Percentiles rank a stretch among this genome's conserved stretches.
These are phyloP conservation scores for Saccharomyces pastorianus DNA, from an alignment of 1,139 yeast species.

Conservation along the genomic window DNA sequence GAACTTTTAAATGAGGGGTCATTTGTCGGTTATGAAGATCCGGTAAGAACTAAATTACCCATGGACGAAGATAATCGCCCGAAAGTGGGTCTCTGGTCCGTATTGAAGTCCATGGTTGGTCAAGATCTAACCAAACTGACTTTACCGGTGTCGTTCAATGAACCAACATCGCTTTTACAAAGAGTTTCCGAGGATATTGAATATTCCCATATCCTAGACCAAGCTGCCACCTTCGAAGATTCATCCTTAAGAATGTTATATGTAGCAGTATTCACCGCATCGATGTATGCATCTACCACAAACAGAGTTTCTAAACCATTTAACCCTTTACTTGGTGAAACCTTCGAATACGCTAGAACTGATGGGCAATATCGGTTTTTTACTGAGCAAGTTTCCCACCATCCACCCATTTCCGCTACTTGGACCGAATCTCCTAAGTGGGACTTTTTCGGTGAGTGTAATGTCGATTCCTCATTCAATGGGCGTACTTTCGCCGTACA, in stretches of 20 bases:
- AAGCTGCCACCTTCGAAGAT: conserved; percentile 68
- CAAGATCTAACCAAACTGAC: conserved; percentile 97
- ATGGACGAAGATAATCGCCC: conserved; percentile 87
- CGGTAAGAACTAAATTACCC: conserved; percentile 61
- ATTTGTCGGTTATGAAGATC: conserved; percentile 81
- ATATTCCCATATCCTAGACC: conserved; percentile 68
- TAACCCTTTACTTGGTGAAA: conserved; percentile 91
- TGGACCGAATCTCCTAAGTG: conserved; percentile 81
- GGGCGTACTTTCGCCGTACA: conserved; percentile 93
- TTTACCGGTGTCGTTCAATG: conserved; percentile 91
- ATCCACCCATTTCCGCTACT: conserved; percentile 93
- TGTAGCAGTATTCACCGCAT: conserved; percentile 89
- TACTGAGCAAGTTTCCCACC: conserved; percentile 96
- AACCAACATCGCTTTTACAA: conserved; percentile 87
- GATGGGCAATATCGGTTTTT: conserved; percentile 78
- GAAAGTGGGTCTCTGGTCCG: conserved; percentile 86
- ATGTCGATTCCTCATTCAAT: conserved; percentile 81
- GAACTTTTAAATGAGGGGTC: conserved; percentile 53
- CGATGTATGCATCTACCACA: conserved; percentile 89
- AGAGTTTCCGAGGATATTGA: conserved; percentile 95
- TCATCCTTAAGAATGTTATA: conserved; percentile 78
- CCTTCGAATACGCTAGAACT: conserved; percentile 86
- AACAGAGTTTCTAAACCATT: conserved; percentile 94
- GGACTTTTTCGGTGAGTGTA: conserved; percentile 94
- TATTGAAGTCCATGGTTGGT: conserved; percentile 88